Evolutionary conservation across 2,329 filamentous ascomycete species (phyloP).

Genomic region (Neurospora crassa): DNA sequence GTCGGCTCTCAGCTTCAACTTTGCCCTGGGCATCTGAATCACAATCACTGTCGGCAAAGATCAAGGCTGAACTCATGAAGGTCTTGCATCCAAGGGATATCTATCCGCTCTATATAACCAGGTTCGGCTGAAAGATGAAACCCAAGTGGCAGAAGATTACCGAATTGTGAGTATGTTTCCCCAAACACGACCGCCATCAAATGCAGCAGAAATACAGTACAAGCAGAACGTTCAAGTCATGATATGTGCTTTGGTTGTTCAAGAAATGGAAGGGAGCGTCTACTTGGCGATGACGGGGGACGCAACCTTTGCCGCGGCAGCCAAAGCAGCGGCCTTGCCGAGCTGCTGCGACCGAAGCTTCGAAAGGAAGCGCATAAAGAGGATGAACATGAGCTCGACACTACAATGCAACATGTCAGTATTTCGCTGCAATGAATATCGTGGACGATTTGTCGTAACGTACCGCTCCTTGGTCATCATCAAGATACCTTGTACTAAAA

Average conservation of each 20-base stretch:
- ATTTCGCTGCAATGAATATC: neutral
- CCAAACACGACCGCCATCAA: neutral
- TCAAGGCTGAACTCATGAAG: neutral
- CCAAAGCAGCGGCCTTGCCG: conserved; percentile 53
- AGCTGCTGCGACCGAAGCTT: conserved; percentile 61
- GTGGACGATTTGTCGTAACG: conserved; percentile 14
- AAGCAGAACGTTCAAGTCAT: neutral
- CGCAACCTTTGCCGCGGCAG: conserved; percentile 46
- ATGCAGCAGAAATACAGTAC: neutral
- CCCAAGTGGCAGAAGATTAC: neutral
- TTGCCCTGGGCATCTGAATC: neutral
- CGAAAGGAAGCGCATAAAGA: conserved; percentile 75
- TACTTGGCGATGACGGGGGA: conserved; percentile 23
- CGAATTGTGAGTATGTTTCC: neutral
- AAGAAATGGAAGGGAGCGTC: neutral
- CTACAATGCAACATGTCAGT: conserved; percentile 31
- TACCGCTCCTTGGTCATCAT: conserved; percentile 99
- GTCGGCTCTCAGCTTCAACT: neutral
- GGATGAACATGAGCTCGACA: conserved; percentile 79
- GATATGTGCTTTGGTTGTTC: neutral
- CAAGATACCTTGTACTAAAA: conserved; percentile 86
- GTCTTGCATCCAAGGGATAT: neutral
- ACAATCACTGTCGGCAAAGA: neutral
- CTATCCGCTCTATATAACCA: neutral
- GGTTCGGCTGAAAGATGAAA: neutral